These are phyloP conservation scores for Remersonia thermophila DNA, from an alignment of 2,329 filamentous ascomycete genomes.

Conservation along the genomic window DNA sequence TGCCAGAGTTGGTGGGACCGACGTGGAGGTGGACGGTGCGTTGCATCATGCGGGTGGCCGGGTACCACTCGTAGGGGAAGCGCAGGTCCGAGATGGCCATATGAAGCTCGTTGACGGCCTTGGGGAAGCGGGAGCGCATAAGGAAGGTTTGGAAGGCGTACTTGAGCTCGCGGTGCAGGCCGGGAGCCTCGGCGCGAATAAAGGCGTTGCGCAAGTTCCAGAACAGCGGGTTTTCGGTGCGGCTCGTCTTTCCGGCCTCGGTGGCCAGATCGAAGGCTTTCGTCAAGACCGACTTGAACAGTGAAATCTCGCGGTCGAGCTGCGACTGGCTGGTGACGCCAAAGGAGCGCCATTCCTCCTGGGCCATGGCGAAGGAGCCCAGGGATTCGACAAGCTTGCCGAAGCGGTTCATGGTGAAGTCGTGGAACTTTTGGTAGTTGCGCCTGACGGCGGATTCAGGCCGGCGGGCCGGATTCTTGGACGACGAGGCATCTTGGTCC, in stretches of 20 bases:
- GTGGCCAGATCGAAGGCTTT: slow-evolving; percentile 33
- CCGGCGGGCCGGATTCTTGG: background rate
- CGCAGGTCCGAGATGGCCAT: slow-evolving; percentile 64
- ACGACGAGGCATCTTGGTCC: background rate
- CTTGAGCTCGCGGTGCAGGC: slow-evolving; percentile 46
- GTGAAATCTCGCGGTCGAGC: slow-evolving; percentile 30
- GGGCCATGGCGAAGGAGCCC: slow-evolving; percentile 16
- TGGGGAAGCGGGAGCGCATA: slow-evolving; percentile 43
- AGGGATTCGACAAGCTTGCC: slow-evolving; percentile 23
- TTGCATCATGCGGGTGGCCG: slow-evolving; percentile 65
- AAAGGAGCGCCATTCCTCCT: slow-evolving; percentile 22
- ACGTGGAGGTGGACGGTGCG: slow-evolving; percentile 85
- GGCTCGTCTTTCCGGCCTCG: slow-evolving; percentile 24
- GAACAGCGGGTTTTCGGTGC: slow-evolving; percentile 40
- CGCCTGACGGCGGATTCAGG: slow-evolving; percentile 4
- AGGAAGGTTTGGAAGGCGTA: slow-evolving; percentile 58
- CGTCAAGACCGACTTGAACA: slow-evolving; percentile 34
- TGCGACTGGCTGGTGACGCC: slow-evolving; percentile 28
- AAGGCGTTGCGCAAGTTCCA: slow-evolving; percentile 49
- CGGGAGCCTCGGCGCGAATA: slow-evolving; percentile 36
- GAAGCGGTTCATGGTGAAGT: slow-evolving; percentile 23
- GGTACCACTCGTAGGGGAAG: slow-evolving; percentile 89
- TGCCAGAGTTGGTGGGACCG: slow-evolving; percentile 93
- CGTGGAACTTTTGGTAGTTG: slow-evolving; percentile 19
- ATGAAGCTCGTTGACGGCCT: slow-evolving; percentile 45